Evolutionary conservation across 805 yeast genomes (phyloP).

Genomic region (Kuraishia cidri): DNA sequence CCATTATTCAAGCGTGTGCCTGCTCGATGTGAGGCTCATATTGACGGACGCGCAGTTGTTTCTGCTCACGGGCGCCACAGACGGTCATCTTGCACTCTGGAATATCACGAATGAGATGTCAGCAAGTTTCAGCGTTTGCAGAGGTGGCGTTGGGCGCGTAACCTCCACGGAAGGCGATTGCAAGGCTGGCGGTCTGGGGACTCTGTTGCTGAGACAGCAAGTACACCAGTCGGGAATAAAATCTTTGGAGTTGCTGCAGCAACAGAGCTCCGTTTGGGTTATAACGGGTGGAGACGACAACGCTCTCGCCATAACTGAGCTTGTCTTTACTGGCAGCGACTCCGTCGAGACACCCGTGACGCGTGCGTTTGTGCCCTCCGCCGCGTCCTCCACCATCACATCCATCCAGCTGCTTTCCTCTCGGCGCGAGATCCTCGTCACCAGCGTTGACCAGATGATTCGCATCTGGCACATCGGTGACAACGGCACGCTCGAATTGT

Average conservation of each 20-base stretch:
- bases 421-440: conserved; percentile 35
- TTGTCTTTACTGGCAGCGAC: conserved; percentile 21
- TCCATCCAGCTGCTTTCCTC: conserved; percentile 31
- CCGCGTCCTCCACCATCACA: conserved; percentile 87
- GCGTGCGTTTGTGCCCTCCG: conserved; percentile 40
- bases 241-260: conserved; percentile 28
- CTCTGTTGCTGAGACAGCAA: conserved; percentile 29
- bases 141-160: background rate
- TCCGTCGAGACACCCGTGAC: too few relatives aligned
- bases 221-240: conserved; percentile 87
- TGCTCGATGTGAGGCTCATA: conserved; percentile 51
- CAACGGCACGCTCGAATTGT: conserved; percentile 13
- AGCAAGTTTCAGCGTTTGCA: too few relatives aligned
- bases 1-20: conserved; percentile 66
- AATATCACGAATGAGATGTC: conserved; percentile 24
- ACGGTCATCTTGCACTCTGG: conserved; percentile 69
- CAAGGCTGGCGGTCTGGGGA: conserved; percentile 10
- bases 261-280: conserved; percentile 16
- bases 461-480: conserved; percentile 50
- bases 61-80: conserved; percentile 65
- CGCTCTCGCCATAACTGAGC: conserved; percentile 37
- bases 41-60: conserved; percentile 16
- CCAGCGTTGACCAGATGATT: conserved; percentile 80
- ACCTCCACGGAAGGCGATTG: background rate
- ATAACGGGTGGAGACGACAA: conserved; percentile 94